Percentiles rank a stretch among this genome's conserved stretches.
Evolutionary conservation across 768 basidiomycete species (phyloP).

Genomic region (Tylopilus sp.): DNA sequence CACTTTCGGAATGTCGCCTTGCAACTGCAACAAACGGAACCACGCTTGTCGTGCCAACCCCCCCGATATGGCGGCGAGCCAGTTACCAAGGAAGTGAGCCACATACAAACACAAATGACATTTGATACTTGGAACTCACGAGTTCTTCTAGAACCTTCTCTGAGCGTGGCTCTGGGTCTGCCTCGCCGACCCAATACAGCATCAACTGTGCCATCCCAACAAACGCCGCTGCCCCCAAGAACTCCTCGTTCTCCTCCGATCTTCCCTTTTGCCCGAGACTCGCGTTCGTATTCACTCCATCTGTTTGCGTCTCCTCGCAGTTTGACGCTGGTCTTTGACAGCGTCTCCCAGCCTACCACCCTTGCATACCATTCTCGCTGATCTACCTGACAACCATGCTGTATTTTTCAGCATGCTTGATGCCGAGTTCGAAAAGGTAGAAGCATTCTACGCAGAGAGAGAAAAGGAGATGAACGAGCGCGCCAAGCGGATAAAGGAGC

Average conservation of each 20-base stretch:
- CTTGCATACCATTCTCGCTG: slow-evolving; percentile 46
- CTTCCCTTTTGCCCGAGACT: neutral
- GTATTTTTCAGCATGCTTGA: slow-evolving; percentile 80
- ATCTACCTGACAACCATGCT: slow-evolving; percentile 56
- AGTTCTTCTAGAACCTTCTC: slow-evolving; percentile 2
- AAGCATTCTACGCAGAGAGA: slow-evolving; percentile 72
- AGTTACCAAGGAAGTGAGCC: slow-evolving; percentile 11
- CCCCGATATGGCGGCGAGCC: neutral
- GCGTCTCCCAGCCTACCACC: slow-evolving; percentile 26
- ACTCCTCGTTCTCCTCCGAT: neutral
- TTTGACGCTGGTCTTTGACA: neutral
- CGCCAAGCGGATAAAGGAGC: slow-evolving; percentile 50
- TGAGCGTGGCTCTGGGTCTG: neutral
- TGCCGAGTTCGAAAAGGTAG: slow-evolving; percentile 80
- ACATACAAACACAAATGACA: too few species aligned
- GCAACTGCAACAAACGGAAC: neutral
- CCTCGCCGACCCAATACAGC: neutral
- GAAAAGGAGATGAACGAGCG: slow-evolving; percentile 58
- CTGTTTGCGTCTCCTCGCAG: neutral
- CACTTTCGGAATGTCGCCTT: neutral
- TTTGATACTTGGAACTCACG: neutral
- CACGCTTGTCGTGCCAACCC: neutral
- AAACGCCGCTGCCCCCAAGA: too few species aligned
- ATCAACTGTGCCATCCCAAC: neutral
- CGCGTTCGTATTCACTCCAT: neutral